Base-by-base conservation (phyloP, 805 yeast species). In the Metschnikowia henanensis region DNA sequence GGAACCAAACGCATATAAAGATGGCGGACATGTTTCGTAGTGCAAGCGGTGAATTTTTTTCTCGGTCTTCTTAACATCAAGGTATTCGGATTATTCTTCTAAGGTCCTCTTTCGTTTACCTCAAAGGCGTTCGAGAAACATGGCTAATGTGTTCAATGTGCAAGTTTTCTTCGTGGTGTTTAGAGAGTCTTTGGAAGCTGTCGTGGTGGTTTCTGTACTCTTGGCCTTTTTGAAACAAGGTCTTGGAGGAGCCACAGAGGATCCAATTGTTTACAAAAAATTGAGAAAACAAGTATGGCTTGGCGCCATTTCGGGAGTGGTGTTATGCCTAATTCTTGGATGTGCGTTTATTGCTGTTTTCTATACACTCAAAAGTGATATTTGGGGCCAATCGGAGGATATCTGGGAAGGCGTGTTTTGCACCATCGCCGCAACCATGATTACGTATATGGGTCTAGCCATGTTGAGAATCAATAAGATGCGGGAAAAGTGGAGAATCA, bases 401-500 rank as follows among this genome's bases (percentile, higher is more conserved):
- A 33, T 33, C 17, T 33, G 36, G 36, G 36, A 33, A 15, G 36
- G 36, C 13, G 36, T 33, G 17, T 33, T 33, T 15, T 33, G 36
- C 68, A 70, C 92, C 53, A 82, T 92, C 64, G 99, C 98, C 2
- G 80, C 96, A 0, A 70, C 87, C 36, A 80, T 92, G 80, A 92
- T 92, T 61, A 80, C 97, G 10, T 57, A 85, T 57, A 91, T 92
- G 97, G 98, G 99, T 65, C 78, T 92, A 59, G 96, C 97, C 45
- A 87, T 92, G 96, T 78, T 92, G 61, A 81, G 98, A 69, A 77
- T 92, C 66, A 91, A 91, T 75, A 90, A 91, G 75, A 88, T 91
- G 96, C 90, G 89, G 71, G 92, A 81, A 55, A 92, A 92, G 72
- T 92, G 99, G 99, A 82, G 97, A 74, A 76, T 90, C 54, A 92